Conservation (phyloP, 176 grass and related monocot species). For the Phoenix roebelenii region DNA sequence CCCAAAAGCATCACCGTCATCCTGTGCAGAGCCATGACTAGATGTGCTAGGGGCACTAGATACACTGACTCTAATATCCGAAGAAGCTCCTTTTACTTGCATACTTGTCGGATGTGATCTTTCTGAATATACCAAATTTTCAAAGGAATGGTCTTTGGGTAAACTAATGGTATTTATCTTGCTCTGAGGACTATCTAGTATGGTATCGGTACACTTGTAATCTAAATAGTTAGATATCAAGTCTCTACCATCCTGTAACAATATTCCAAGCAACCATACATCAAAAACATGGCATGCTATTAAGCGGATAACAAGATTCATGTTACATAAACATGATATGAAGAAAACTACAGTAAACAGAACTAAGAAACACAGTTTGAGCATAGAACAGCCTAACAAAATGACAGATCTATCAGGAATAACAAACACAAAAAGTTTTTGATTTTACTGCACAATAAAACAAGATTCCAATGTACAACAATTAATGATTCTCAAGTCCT, state of each 20-base stretch:
- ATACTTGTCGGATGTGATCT: constrained; percentile 72
- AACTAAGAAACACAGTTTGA: no score
- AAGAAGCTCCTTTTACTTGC: constrained; percentile 70
- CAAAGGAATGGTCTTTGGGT: constrained; percentile 48
- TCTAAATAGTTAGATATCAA: no score
- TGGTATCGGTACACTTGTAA: not conserved
- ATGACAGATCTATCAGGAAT: no score
- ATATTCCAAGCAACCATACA: constrained; percentile 1
- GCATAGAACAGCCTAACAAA: no score
- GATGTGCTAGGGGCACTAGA: constrained; percentile 96
- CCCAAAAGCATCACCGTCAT: constrained; percentile 85
- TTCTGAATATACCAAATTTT: constrained; percentile 57
- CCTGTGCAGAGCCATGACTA: constrained; percentile 86
- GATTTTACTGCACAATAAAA: no score
- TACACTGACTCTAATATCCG: constrained; percentile 79
- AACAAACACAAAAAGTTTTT: no score
- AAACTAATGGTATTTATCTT: constrained; percentile 72
- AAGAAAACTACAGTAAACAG: no score
- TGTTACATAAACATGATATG: no score
- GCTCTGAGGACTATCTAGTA: constrained; percentile 40
- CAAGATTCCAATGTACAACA: no score
- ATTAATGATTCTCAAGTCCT: no score
- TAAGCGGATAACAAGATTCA: no score
- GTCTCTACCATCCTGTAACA: constrained; percentile 59
- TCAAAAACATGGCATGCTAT: not conserved